These are phyloP conservation scores for Lolium multiflorum DNA, from an alignment of 176 grass and related monocot species.

Conservation along the genomic window DNA sequence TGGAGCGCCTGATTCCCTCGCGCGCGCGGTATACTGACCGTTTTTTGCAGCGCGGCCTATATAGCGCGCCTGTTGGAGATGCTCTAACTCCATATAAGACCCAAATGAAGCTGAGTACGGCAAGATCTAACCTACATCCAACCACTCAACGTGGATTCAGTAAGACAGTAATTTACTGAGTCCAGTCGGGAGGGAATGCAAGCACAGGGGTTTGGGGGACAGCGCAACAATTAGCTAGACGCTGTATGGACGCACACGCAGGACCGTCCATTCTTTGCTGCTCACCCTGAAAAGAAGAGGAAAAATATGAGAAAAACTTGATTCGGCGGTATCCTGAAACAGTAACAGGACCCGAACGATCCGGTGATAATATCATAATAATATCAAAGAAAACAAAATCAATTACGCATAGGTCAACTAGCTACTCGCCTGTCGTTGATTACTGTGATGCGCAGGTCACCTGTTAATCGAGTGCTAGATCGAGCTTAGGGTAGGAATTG, in stretches of 20 bases:
- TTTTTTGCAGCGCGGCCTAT: no score
- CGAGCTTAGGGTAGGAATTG: no score
- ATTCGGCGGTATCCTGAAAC: not conserved
- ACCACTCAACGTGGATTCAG: not conserved
- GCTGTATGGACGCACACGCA: slow-evolving; percentile 32
- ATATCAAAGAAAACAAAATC: no score
- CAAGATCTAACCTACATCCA: slow-evolving; percentile 10
- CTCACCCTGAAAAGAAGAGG: not conserved
- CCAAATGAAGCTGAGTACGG: not conserved
- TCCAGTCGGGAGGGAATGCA: not conserved
- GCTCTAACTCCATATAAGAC: slow-evolving; percentile 5
- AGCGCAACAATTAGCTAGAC: not conserved
- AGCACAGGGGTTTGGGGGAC: not conserved
- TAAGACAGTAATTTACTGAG: no score
- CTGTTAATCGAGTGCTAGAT: no score
- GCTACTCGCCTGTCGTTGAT: no score
- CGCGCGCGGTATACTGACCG: no score
- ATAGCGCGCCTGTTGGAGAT: no score
- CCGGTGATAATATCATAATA: no score
- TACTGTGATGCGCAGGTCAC: no score
- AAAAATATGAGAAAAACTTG: not conserved
- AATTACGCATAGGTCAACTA: no score
- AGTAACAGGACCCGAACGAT: not conserved
- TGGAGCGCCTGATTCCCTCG: no score
- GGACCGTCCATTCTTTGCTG: not conserved